Evolutionary conservation across 768 basidiomycete genomes (phyloP), one percentile per base, ranked within the genome.

Genomic region (Suillus fuscotomentosus): DNA sequence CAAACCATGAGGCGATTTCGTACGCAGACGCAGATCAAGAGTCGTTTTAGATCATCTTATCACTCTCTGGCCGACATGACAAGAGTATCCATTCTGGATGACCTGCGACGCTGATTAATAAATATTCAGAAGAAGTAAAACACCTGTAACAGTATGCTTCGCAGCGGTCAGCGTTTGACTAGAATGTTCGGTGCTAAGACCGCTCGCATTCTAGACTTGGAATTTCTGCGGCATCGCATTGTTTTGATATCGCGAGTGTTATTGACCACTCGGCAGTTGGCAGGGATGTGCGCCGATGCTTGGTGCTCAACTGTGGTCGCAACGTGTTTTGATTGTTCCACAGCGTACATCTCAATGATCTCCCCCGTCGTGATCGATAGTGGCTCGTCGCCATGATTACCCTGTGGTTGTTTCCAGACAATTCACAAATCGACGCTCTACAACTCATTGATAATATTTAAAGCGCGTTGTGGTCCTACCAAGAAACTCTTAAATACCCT

Each of bases 1-100:
- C 93, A 91, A 5, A 89, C 83, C 14, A 83, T 82, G 9, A 94
- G 87, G 61, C 91, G 89, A 57, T 86, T 82, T 87, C 80, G 70
- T 91, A 90, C 78, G 91, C 83, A 27, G 27, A 27, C 27, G 27
- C 27, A 55, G 83, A 81, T 65, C 77, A 78, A 0, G 85, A 83
- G 69, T 91, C 79, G 31, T 91, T 22, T 11, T 22, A n/a, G 47
- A 48, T 13, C 22, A 22, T 48, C 13, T 48, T 14, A 22, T 48
- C n/a, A n/a, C n/a, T 47, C 1, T n/a, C 11, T 3, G 45, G 13
- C 6, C 47, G 14, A 14, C 24, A 3, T 7, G 47, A 48, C 47
- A 48, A 22, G 47, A 48, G 2, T 14, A 48, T 5, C 5, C 13
- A 24, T 24, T 24, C 47, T 48, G 47, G 14, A 13, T 22, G 47